Percentiles rank a stretch among this genome's conserved stretches.
Conservation (phyloP, 805 yeast genomes). For the Pichia californica region DNA sequence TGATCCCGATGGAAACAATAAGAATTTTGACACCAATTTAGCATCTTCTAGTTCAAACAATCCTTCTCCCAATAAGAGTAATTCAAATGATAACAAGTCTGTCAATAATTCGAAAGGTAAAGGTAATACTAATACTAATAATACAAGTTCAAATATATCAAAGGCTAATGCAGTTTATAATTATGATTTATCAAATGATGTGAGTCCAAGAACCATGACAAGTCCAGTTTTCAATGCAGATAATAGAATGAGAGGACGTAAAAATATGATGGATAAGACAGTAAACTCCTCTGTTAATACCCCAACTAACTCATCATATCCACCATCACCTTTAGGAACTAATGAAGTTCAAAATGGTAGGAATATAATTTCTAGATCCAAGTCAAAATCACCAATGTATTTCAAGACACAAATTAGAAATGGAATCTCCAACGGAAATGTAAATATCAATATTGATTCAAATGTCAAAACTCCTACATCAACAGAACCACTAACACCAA, state of each 20-base stretch:
- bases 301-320: background rate
- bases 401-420: background rate
- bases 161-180: background rate
- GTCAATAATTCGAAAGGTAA: too few species aligned
- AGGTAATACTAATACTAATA: too few species aligned
- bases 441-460: background rate
- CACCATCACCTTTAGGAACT: background rate
- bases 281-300: background rate
- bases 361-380: background rate
- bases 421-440: background rate
- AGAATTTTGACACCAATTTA: background rate
- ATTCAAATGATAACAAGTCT: too few species aligned
- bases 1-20: background rate
- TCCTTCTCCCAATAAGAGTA: too few species aligned
- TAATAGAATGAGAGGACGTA: background rate
- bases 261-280: background rate
- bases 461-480: background rate
- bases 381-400: constrained; percentile 3
- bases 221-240: background rate
- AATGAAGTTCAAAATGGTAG: background rate
- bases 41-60: background rate
- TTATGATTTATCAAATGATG: constrained; percentile 4
- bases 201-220: constrained; percentile 3
- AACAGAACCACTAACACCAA: background rate
- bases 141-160: too few species aligned